phyloP scores from a whole-genome alignment of 805 yeast genomes.

The Kodamaea laetipori region DNA sequence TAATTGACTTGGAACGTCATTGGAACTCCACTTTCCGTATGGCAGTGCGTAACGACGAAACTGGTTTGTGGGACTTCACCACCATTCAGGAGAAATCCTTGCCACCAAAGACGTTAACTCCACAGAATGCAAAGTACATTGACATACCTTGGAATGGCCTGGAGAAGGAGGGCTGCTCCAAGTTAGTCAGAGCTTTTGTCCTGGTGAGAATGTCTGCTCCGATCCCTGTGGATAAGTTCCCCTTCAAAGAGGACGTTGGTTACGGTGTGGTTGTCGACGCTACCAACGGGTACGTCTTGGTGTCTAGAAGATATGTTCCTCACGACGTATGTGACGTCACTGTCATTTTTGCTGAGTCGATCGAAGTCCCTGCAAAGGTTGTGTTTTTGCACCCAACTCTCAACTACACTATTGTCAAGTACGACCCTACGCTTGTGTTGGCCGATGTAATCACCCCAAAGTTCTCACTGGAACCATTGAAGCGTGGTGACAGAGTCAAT shows the following conservation, averaged over 20 bases:
- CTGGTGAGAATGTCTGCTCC: slow-evolving; percentile 67
- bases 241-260: slow-evolving; percentile 60
- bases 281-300: slow-evolving; percentile 73
- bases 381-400: slow-evolving; percentile 85
- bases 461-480: slow-evolving; percentile 55
- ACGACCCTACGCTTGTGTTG: slow-evolving; percentile 71
- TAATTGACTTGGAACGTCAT: slow-evolving; percentile 77
- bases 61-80: slow-evolving; percentile 59
- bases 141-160: slow-evolving; percentile 63
- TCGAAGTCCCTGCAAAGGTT: slow-evolving; percentile 76
- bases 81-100: slow-evolving; percentile 61
- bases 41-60: slow-evolving; percentile 59
- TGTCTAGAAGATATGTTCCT: slow-evolving; percentile 77
- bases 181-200: slow-evolving; percentile 68
- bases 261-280: slow-evolving; percentile 86
- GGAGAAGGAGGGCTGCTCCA: slow-evolving; percentile 47
- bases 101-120: slow-evolving; percentile 51
- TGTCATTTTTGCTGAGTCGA: slow-evolving; percentile 82
- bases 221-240: slow-evolving; percentile 73
- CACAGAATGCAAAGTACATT: slow-evolving; percentile 68
- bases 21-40: slow-evolving; percentile 74
- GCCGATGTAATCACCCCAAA: slow-evolving; percentile 74
- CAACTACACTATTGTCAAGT: slow-evolving; percentile 80
- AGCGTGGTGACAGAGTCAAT: slow-evolving; percentile 73
- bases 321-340: slow-evolving; percentile 78